A percentile compares a stretch with the other conserved stretches of the same genome.
phyloP scores from a whole-genome alignment of 495 filamentous ascomycete genomes.

The Trichoderma gamsii region DNA sequence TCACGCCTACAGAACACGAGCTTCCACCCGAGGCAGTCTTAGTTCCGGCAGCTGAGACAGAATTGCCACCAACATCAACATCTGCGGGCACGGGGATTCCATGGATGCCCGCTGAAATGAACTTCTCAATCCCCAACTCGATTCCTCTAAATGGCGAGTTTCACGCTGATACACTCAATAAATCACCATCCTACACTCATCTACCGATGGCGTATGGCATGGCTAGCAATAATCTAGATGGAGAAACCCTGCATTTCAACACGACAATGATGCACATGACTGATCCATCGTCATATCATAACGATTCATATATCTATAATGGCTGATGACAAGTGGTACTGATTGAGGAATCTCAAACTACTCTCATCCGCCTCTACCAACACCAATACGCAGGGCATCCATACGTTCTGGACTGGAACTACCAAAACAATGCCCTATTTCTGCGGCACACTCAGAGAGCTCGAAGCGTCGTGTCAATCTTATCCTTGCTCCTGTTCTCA shows the following conservation, averaged over 20 bases:
- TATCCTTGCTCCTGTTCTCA: slow-evolving; percentile 26
- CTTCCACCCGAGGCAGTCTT: neutral
- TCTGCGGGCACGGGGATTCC: neutral
- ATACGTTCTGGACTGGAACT: neutral
- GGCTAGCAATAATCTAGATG: neutral
- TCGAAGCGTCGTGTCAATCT: slow-evolving; percentile 18
- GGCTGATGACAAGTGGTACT: neutral
- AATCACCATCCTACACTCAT: slow-evolving; percentile 5
- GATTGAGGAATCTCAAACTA: neutral
- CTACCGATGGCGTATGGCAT: neutral
- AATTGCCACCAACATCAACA: neutral
- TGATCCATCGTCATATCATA: neutral
- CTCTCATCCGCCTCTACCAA: neutral
- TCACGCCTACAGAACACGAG: neutral
- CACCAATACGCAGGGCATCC: neutral
- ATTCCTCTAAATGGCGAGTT: neutral
- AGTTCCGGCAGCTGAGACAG: neutral
- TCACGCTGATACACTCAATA: neutral
- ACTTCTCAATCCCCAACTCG: neutral
- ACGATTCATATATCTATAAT: neutral
- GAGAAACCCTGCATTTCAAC: neutral
- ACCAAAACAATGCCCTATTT: neutral
- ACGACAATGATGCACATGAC: neutral
- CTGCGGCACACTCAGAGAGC: neutral
- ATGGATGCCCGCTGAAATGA: neutral